Base-by-base conservation (phyloP, 257 asterid species). In the Solanum ossicruentum region DNA sequence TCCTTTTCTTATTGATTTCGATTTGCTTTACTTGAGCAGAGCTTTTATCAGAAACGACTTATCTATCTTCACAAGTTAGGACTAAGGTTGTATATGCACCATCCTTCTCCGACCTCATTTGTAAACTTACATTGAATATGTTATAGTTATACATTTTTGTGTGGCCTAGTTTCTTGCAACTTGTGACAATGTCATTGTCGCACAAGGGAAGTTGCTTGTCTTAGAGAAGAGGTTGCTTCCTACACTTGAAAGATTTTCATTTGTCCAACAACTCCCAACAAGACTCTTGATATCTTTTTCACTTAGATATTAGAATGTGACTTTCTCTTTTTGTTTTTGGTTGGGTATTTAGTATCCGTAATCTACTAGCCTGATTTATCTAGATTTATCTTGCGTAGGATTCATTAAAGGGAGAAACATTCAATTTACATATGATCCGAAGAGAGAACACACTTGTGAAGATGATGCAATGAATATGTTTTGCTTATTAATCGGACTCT, bases 41-140 rank as follows among this genome's bases (percentile, higher is more conserved):
- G 3, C 0, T 6, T 65, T 5, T 3, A 12, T 13, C 3, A 1
- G 0, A 13, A 28, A 28, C 13, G 28, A 13, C 1, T 0, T 13
- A 0, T 13, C 3, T 28, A 28, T 6, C 7, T 66, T 66, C 47
- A 13, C 73, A 28, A 66, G 12, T 12, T 66, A 65, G 6, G 8
- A 20, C 3, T 66, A 28, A 15, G 21, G 3, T 0, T 28, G 7
- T 3, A 11, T 66, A 66, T 7, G 32, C n/a, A 15, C 3, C 60
- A 7, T 3, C 3, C 8, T 55, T 9, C 3, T 3, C 7, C 8
- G 0, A 66, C 0, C 0, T 1, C 73, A 28, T 10, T 65, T 1
- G 0, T 26, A 2, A 10, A 2, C 13, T 65, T 63, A 26, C 45
- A 65, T 0, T 26, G 10, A 0, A 26, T 26, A 26, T 28, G 12